Base-by-base conservation (phyloP, 139 green algal species). In the Tetradesmus lagerheimii region DNA sequence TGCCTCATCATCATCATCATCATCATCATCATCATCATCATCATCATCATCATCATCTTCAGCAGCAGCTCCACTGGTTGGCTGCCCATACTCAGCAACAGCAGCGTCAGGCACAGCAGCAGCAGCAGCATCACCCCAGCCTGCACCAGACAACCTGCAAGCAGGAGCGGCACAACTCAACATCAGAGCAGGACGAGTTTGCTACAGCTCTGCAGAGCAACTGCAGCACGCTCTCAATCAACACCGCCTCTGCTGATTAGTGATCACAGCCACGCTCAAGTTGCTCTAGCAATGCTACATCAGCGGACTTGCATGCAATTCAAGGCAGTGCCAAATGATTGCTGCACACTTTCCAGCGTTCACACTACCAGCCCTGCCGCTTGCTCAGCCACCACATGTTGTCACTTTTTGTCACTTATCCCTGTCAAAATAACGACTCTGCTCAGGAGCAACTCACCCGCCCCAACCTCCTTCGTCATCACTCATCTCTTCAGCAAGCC, bases 1-100 rank as follows among this genome's bases (percentile, higher is more conserved):
- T 34, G 87, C 91, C 35, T 95, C 92, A 45, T 91, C 92, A 77
- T 93, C 75, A 62, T 91, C 85, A 0, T 86, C 90, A 75, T 84
- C 85, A 77, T 23, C 85, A 39, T 11, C 80, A 62, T 25, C 83
- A 66, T 62, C 62, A 41, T 23, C 57, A 37, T 14, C 34, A 87
- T 25, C 18, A 31, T 4, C 25, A 38, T 20, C n/a, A n/a, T n/a
- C n/a, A n/a, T n/a, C n/a, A n/a, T n/a, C n/a, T n/a, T n/a, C 80
- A 86, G 43, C 80, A 86, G 47, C 38, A 47, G 29, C 27, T 12
- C 79, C 79, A 62, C 0, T 5, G 18, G 35, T 38, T 82, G 76
- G 38, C 76, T 82, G 34, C 11, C n/a, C 11, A 20, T 62, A 41
- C 83, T 66, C 57, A 25, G 20, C 35, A 82, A 34, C 76, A 82